Evolutionary conservation across 2,329 filamentous ascomycete genomes (phyloP).

Genomic region (Colletotrichum sp.): DNA sequence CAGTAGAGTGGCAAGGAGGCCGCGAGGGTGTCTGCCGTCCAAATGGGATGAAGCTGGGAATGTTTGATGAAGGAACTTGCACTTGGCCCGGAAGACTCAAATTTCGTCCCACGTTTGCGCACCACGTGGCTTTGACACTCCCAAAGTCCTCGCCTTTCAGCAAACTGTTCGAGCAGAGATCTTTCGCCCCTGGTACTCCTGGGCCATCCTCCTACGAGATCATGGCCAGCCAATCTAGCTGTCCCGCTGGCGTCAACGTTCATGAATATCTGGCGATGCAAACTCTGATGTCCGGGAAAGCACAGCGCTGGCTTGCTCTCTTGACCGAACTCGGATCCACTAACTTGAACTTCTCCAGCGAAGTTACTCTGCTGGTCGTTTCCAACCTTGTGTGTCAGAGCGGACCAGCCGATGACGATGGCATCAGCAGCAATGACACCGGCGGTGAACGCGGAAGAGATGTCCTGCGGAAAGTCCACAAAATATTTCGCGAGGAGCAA

Average conservation of each 20-base stretch:
- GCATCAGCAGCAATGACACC: neutral
- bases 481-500: conserved; percentile 47
- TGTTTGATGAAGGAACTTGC: conserved; percentile 46
- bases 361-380: conserved; percentile 54
- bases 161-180: conserved; percentile 21
- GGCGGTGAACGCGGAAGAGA: conserved; percentile 19
- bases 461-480: conserved; percentile 51
- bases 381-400: conserved; percentile 57
- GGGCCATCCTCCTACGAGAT: conserved; percentile 60
- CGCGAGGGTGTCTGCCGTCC: conserved; percentile 43
- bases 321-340: conserved; percentile 56
- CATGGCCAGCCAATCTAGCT: conserved; percentile 52
- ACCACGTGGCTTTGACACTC: conserved; percentile 45
- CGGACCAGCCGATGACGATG: conserved; percentile 46
- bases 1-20: conserved; percentile 31
- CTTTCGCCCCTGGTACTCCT: conserved; percentile 34
- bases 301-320: conserved; percentile 54
- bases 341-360: conserved; percentile 64
- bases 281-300: conserved; percentile 47
- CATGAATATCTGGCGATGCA: conserved; percentile 62
- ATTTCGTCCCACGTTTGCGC: conserved; percentile 43
- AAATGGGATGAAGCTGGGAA: conserved; percentile 49
- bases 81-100: conserved; percentile 41
- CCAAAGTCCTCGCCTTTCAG: conserved; percentile 41
- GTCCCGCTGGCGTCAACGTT: conserved; percentile 48